Conservation (phyloP, 371 early-diverging fungal species). For the Sporodiniella umbellata region DNA sequence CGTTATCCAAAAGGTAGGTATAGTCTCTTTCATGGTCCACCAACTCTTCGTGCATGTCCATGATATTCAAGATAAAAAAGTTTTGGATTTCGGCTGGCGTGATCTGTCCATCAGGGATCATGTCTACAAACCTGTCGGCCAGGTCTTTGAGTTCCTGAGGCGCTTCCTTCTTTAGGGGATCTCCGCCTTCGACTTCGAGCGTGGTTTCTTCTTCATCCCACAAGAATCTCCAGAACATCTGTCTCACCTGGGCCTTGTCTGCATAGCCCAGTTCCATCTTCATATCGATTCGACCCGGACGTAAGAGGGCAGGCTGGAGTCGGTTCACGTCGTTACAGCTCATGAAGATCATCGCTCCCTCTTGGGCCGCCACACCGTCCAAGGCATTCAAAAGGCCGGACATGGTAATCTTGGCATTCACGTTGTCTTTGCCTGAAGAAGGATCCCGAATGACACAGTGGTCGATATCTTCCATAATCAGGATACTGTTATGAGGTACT, state of each 20-base stretch:
- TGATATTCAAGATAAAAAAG: conserved; percentile 30
- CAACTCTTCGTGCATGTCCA: conserved; percentile 13
- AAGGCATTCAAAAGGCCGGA: conserved; percentile 91
- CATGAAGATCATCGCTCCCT: conserved; percentile 92
- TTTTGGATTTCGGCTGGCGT: conserved; percentile 51
- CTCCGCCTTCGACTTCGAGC: too few species aligned
- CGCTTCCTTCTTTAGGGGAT: too few species aligned
- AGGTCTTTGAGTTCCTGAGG: background rate
- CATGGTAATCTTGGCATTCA: conserved; percentile 78
- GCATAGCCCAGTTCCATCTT: conserved; percentile 81
- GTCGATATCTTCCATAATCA: conserved; percentile 50
- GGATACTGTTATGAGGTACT: conserved; percentile 30
- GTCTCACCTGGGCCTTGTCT: conserved; percentile 59
- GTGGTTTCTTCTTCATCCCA: conserved; percentile 8
- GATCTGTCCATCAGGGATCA: conserved; percentile 32
- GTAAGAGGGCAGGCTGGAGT: conserved; percentile 92
- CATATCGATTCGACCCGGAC: conserved; percentile 96
- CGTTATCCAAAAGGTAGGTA: too few species aligned
- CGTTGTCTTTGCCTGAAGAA: conserved; percentile 6
- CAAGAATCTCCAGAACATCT: conserved; percentile 47
- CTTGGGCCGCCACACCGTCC: conserved; percentile 92
- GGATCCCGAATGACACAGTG: conserved; percentile 35
- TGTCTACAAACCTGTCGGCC: conserved; percentile 12
- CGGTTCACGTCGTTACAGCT: conserved; percentile 93
- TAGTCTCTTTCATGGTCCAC: conserved; percentile 7